A percentile compares a stretch with the other conserved stretches of the same genome.
phyloP scores from a whole-genome alignment of 768 basidiomycete species.

The Lactarius indigo region DNA sequence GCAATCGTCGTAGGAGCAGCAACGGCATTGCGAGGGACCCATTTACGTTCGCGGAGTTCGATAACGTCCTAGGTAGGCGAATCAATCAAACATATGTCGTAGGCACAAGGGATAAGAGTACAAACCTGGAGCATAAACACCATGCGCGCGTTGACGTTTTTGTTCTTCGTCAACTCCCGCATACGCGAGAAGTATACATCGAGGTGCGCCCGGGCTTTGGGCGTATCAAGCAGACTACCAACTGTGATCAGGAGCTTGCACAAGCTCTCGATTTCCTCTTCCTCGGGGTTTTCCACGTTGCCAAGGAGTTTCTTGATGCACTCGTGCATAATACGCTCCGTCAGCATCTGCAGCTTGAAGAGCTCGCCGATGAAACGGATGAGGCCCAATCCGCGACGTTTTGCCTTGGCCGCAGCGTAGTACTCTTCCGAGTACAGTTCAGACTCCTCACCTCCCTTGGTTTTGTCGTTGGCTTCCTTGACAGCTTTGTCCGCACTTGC shows the following conservation, averaged over 20 bases:
- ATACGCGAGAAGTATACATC: slow-evolving; percentile 92
- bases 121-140: slow-evolving; percentile 92
- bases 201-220: slow-evolving; percentile 81
- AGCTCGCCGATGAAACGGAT: slow-evolving; percentile 98
- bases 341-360: slow-evolving; percentile 98
- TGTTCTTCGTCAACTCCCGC: slow-evolving; percentile 73
- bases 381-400: slow-evolving; percentile 93
- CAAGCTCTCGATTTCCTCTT: slow-evolving; percentile 95
- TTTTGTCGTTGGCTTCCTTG: slow-evolving; percentile 39
- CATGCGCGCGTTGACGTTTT: slow-evolving; percentile 80
- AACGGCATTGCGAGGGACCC: slow-evolving; percentile 67
- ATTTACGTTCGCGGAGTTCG: slow-evolving; percentile 80
- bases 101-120: slow-evolving; percentile 16
- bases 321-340: slow-evolving; percentile 97
- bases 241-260: slow-evolving; percentile 92
- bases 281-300: slow-evolving; percentile 93
- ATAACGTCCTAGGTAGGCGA: slow-evolving; percentile 67
- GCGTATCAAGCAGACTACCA: slow-evolving; percentile 75
- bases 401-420: slow-evolving; percentile 94
- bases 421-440: slow-evolving; percentile 94
- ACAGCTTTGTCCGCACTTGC: slow-evolving; percentile 81
- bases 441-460: slow-evolving; percentile 45
- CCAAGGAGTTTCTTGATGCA: slow-evolving; percentile 94
- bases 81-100: slow-evolving; percentile 17
- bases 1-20: slow-evolving; percentile 86